Evolutionary conservation across 2,329 filamentous ascomycete genomes (phyloP).

Genomic region (Sporothrix variecibatus): DNA sequence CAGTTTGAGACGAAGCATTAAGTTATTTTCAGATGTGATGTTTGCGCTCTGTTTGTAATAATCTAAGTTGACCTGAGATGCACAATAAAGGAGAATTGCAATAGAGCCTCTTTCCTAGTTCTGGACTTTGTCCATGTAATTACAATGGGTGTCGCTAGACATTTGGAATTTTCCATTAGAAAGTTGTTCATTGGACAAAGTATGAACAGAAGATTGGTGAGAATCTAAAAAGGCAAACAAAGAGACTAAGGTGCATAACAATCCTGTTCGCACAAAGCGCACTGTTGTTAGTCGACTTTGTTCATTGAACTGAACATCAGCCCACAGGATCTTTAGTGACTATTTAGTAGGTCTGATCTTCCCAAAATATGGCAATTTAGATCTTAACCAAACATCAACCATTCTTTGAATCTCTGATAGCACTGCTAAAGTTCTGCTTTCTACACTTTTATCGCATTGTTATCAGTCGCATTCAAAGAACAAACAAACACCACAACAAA

Average conservation of each 20-base stretch:
- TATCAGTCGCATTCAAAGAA: background rate
- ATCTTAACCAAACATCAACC: background rate
- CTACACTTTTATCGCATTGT: background rate
- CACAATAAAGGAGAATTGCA: too few relatives aligned
- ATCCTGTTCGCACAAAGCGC: background rate
- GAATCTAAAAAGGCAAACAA: background rate
- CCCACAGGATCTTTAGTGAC: background rate
- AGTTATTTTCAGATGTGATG: too few relatives aligned
- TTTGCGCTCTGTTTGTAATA: too few relatives aligned
- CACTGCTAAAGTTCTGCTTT: background rate
- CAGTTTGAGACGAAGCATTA: too few relatives aligned
- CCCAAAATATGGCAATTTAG: background rate
- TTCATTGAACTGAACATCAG: background rate
- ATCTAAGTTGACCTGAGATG: too few relatives aligned
- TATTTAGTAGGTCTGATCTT: background rate
- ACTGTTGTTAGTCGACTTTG: background rate
- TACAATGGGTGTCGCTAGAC: too few relatives aligned
- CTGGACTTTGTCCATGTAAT: too few relatives aligned
- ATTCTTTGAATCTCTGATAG: conserved; percentile 10
- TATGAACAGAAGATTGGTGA: background rate
- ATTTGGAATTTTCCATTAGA: too few relatives aligned
- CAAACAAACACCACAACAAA: background rate
- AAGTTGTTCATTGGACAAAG: background rate
- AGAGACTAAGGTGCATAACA: background rate
- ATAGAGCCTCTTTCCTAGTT: too few relatives aligned